phyloP scores from a whole-genome alignment of 2,329 filamentous ascomycete species.

The Grosmannia penicillata region DNA sequence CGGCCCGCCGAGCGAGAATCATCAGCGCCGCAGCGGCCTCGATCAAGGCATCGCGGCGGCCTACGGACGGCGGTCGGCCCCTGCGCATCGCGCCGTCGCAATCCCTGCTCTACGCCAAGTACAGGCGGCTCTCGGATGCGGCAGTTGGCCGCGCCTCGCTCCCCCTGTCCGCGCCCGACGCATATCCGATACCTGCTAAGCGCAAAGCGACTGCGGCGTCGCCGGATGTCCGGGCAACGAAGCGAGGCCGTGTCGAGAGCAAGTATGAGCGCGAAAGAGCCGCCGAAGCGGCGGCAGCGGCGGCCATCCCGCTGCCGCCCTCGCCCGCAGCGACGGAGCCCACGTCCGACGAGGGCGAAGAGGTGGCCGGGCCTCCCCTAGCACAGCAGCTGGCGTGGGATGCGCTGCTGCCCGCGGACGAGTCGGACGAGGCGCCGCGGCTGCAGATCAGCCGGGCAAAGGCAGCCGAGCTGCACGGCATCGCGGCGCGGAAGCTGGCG shows the following conservation, averaged over 20 bases:
- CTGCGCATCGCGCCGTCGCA: conserved; percentile 5
- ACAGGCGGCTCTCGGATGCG: background rate
- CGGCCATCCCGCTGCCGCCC: conserved; percentile 7
- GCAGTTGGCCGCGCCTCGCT: background rate
- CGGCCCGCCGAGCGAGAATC: conserved; percentile 3
- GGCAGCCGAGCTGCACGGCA: conserved; percentile 12
- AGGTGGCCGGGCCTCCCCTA: background rate
- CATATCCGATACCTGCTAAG: conserved; percentile 6
- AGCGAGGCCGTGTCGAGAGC: conserved; percentile 5
- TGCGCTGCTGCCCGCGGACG: conserved; percentile 3
- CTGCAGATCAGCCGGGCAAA: conserved; percentile 13
- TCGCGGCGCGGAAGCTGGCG: conserved; percentile 8
- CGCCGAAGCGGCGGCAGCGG: conserved; percentile 1
- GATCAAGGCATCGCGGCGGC: conserved; percentile 5
- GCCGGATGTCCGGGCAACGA: conserved; percentile 1
- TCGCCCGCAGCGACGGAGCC: conserved; percentile 8
- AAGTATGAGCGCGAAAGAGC: background rate
- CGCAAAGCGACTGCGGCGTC: conserved; percentile 3
- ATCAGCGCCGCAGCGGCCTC: conserved; percentile 7
- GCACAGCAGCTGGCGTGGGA: conserved; percentile 1
- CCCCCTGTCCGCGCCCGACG: background rate
- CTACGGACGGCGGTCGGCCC: background rate
- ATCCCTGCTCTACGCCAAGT: conserved; percentile 5
- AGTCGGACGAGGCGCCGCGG: conserved; percentile 2
- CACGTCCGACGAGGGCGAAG: conserved; percentile 4